Evolutionary conservation across 2,329 filamentous ascomycete species (phyloP).

Genomic region (Nannizziopsis arthrosporioides): DNA sequence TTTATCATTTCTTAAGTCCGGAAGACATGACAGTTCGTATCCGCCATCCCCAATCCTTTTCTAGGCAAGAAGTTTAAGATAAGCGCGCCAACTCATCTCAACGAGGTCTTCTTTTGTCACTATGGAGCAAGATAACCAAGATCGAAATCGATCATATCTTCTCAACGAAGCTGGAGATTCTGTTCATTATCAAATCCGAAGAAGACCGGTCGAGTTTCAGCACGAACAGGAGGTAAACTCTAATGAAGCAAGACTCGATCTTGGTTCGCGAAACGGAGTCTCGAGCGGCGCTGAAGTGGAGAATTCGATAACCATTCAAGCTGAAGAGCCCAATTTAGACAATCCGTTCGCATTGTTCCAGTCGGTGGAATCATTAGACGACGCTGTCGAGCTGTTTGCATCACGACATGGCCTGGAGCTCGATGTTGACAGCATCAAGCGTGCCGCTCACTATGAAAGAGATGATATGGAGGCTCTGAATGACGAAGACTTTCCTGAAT

Average conservation of each 20-base stretch:
- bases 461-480: constrained; percentile 8
- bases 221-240: not conserved
- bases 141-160: too few species aligned
- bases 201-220: not conserved
- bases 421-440: constrained; percentile 4
- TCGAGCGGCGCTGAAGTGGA: not conserved
- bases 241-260: not conserved
- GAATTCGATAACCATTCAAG: not conserved
- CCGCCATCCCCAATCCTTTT: too few species aligned
- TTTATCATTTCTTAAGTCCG: too few species aligned
- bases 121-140: too few species aligned
- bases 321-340: constrained; percentile 8
- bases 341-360: constrained; percentile 9
- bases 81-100: too few species aligned
- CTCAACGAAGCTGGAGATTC: too few species aligned
- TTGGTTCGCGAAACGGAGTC: not conserved
- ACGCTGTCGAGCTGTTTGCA: constrained; percentile 3
- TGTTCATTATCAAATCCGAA: not conserved
- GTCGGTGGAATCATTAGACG: constrained; percentile 3
- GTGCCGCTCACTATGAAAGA: constrained; percentile 4
- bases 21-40: too few species aligned
- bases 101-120: too few species aligned
- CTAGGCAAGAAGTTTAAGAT: too few species aligned
- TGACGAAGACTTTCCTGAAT: constrained; percentile 1
- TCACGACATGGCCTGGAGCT: constrained; percentile 1